Conservation (phyloP, 495 filamentous ascomycete genomes). For the Talaromyces thailandensis region DNA sequence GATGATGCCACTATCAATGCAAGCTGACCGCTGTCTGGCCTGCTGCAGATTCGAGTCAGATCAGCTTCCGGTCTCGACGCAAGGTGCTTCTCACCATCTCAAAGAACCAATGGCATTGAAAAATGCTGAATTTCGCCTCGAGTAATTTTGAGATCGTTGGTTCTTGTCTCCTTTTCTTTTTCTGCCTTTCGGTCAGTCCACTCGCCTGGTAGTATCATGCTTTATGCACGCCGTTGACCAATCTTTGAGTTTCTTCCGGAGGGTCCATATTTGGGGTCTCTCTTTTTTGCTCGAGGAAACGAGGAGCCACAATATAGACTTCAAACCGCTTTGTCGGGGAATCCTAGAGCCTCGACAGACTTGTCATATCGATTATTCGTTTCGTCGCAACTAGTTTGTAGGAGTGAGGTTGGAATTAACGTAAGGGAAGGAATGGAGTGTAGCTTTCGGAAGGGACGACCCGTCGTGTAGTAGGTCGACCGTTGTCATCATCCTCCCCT, state of each 20-base stretch:
- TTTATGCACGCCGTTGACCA: background rate
- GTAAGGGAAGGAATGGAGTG: background rate
- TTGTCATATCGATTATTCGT: background rate
- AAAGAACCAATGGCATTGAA: background rate
- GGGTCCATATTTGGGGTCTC: background rate
- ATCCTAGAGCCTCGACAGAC: background rate
- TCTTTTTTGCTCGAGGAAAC: background rate
- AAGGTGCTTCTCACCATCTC: background rate
- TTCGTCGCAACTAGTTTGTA: background rate
- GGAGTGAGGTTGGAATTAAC: background rate
- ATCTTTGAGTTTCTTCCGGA: background rate
- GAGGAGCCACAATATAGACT: background rate
- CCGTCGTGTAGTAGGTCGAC: background rate
- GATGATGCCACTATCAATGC: background rate
- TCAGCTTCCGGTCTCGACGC: background rate
- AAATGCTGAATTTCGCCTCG: background rate
- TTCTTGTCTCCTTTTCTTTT: background rate
- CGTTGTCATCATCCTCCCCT: background rate
- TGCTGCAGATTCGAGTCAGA: background rate
- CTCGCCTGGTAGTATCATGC: background rate
- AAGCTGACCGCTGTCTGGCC: background rate
- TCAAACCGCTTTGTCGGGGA: background rate
- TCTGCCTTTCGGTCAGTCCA: background rate
- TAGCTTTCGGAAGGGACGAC: constrained; percentile 3
- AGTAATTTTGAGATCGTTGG: background rate